phyloP scores from a whole-genome alignment of 352 stramenopile species.

The Phytophthora vignae region DNA sequence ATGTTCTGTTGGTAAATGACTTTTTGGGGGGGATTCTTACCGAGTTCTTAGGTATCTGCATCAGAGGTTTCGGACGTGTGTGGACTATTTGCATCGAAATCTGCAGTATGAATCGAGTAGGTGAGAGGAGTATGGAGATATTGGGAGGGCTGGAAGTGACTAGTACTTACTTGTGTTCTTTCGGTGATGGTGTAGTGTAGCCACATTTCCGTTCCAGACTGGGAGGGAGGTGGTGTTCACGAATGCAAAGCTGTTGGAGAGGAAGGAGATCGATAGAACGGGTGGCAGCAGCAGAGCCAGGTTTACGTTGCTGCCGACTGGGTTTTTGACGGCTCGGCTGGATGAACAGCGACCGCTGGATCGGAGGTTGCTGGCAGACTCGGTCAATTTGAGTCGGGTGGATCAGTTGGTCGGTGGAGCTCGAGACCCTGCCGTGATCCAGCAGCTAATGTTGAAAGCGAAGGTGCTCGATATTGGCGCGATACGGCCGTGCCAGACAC shows the following conservation, averaged over 20 bases:
- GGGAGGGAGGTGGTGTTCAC: constrained; percentile 54
- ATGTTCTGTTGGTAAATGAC: not conserved
- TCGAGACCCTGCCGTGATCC: constrained; percentile 37
- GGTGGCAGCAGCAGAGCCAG: constrained; percentile 2
- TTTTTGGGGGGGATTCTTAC: not conserved
- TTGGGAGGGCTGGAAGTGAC: not conserved
- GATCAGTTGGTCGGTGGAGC: constrained; percentile 33
- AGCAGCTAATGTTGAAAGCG: constrained; percentile 47
- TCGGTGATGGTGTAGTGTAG: constrained; percentile 19
- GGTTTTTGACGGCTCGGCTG: constrained; percentile 46
- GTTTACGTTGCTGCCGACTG: constrained; percentile 51
- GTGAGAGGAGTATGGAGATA: constrained; percentile 8
- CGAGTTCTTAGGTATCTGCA: constrained; percentile 58
- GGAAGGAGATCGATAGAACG: constrained; percentile 37
- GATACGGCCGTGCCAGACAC: constrained; percentile 64
- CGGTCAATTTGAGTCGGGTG: constrained; percentile 33
- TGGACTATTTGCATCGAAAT: constrained; percentile 39
- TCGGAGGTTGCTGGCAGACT: constrained; percentile 34
- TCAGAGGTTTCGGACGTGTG: constrained; percentile 63
- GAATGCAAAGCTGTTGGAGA: constrained; percentile 68
- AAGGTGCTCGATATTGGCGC: constrained; percentile 75
- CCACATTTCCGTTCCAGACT: constrained; percentile 53
- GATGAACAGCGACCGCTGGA: constrained; percentile 32
- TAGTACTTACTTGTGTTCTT: not conserved
- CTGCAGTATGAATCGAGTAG: constrained; percentile 34